These are phyloP conservation scores for Saccharomyces paradoxus DNA, from an alignment of 805 yeast genomes.

Conservation along the genomic window DNA sequence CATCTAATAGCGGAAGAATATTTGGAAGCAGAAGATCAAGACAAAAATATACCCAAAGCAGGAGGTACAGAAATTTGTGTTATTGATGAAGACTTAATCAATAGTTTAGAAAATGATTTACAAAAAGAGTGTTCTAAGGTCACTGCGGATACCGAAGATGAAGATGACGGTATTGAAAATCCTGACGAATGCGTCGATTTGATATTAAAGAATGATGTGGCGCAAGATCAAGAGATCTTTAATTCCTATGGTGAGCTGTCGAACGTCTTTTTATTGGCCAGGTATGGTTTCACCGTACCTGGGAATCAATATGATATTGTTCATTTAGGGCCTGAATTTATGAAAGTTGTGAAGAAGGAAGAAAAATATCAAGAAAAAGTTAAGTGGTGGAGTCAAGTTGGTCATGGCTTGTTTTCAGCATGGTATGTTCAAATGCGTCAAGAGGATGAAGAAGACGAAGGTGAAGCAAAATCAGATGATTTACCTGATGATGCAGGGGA, in stretches of 20 bases:
- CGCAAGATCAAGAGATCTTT: slow-evolving; percentile 53
- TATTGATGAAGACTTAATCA: slow-evolving; percentile 24
- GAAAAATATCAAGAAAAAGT: slow-evolving; percentile 9
- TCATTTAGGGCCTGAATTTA: slow-evolving; percentile 38
- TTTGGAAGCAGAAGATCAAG: slow-evolving; percentile 4
- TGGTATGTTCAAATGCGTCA: slow-evolving; percentile 13
- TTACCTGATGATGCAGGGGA: slow-evolving; percentile 6
- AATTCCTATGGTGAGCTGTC: slow-evolving; percentile 76
- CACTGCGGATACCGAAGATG: slow-evolving; percentile 10
- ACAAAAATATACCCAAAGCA: background rate
- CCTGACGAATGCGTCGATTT: slow-evolving; percentile 65
- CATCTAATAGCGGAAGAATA: slow-evolving; percentile 28
- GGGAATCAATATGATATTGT: slow-evolving; percentile 50
- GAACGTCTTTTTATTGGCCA: slow-evolving; percentile 56
- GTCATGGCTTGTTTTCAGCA: slow-evolving; percentile 8
- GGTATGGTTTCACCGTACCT: slow-evolving; percentile 68
- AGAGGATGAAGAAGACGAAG: slow-evolving; percentile 4
- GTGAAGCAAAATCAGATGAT: slow-evolving; percentile 4
- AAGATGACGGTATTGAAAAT: slow-evolving; percentile 22
- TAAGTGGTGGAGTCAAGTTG: slow-evolving; percentile 22
- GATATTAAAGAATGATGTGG: slow-evolving; percentile 38
- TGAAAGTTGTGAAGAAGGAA: slow-evolving; percentile 8
- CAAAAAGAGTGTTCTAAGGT: slow-evolving; percentile 9
- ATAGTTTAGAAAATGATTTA: slow-evolving; percentile 21
- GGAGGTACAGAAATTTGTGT: slow-evolving; percentile 3